These are phyloP conservation scores for Suhomyces choctaworum DNA, from an alignment of 1,139 yeast species.

Conservation along the genomic window DNA sequence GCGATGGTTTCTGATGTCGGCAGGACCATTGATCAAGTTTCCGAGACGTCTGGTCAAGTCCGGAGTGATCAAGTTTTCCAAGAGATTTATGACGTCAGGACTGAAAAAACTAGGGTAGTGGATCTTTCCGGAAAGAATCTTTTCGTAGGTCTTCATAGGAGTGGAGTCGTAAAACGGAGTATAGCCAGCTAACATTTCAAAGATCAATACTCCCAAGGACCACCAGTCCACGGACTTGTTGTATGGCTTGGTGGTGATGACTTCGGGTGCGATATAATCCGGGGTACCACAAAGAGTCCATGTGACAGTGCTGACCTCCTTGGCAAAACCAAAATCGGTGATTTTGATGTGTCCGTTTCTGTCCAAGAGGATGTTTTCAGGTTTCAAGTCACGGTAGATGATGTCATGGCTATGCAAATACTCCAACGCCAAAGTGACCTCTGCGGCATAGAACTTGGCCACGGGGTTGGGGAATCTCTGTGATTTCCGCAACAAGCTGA, in stretches of 20 bases:
- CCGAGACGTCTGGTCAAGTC: slow-evolving; percentile 60
- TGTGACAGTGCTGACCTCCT: slow-evolving; percentile 58
- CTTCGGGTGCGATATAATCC: slow-evolving; percentile 65
- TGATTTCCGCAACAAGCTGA: slow-evolving; percentile 56
- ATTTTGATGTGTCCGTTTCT: slow-evolving; percentile 60
- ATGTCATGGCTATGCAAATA: slow-evolving; percentile 59
- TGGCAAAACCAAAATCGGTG: slow-evolving; percentile 64
- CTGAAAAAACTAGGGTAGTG: slow-evolving; percentile 52
- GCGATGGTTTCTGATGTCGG: slow-evolving; percentile 55
- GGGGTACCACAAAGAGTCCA: slow-evolving; percentile 67
- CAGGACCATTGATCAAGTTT: slow-evolving; percentile 57
- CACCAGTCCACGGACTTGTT: slow-evolving; percentile 67
- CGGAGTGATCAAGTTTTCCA: slow-evolving; percentile 51
- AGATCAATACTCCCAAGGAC: slow-evolving; percentile 60
- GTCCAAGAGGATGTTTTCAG: slow-evolving; percentile 59
- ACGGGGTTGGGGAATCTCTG: slow-evolving; percentile 63
- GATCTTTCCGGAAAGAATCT: slow-evolving; percentile 53
- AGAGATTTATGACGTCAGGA: slow-evolving; percentile 52
- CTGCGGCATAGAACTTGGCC: slow-evolving; percentile 64
- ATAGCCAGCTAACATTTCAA: slow-evolving; percentile 63
- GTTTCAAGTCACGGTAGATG: slow-evolving; percentile 60
- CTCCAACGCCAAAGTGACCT: slow-evolving; percentile 57
- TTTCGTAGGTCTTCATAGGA: slow-evolving; percentile 64
- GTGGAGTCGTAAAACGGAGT: slow-evolving; percentile 63
- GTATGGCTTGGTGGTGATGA: slow-evolving; percentile 60